phyloP scores from a whole-genome alignment of 306 rosid genomes.

The Ochetophila trinervis region DNA sequence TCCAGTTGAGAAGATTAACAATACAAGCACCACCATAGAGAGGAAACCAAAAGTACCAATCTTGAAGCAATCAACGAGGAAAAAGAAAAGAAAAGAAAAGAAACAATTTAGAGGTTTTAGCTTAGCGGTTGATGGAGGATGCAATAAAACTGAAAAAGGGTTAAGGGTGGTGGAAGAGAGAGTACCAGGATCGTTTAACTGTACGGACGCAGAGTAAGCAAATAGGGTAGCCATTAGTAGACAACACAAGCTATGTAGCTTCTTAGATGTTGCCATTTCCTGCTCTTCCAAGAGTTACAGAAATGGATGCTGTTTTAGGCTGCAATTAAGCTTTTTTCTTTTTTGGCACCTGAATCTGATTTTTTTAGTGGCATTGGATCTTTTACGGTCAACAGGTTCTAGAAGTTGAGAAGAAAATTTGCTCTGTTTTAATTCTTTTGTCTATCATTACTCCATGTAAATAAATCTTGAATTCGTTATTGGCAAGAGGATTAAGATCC shows the following conservation, averaged over 20 bases:
- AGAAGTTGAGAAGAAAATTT: slow-evolving; percentile 14
- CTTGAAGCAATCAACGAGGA: slow-evolving; percentile 14
- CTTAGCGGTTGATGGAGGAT: not conserved
- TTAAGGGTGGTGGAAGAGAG: not conserved
- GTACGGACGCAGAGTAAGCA: slow-evolving; percentile 66
- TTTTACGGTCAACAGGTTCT: slow-evolving; percentile 28
- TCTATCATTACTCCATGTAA: too few species aligned
- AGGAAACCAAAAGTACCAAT: slow-evolving; percentile 82
- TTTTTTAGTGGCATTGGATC: not conserved
- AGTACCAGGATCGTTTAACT: slow-evolving; percentile 58
- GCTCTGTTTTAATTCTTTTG: not conserved
- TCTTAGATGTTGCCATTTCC: slow-evolving; percentile 41
- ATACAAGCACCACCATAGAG: slow-evolving; percentile 48
- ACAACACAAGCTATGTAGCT: slow-evolving; percentile 36
- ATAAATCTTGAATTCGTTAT: too few species aligned
- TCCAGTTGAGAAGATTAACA: slow-evolving; percentile 48
- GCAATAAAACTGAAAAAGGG: slow-evolving; percentile 3
- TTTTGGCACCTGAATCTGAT: not conserved
- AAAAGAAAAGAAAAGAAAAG: too few species aligned
- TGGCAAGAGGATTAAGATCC: too few species aligned
- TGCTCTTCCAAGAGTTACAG: slow-evolving; percentile 14
- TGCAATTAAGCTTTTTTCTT: not conserved
- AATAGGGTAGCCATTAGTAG: slow-evolving; percentile 56
- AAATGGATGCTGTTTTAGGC: not conserved
- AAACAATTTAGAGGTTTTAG: not conserved